Evolutionary conservation across 768 basidiomycete genomes (phyloP).

Genomic region (Panellus pusillus): DNA sequence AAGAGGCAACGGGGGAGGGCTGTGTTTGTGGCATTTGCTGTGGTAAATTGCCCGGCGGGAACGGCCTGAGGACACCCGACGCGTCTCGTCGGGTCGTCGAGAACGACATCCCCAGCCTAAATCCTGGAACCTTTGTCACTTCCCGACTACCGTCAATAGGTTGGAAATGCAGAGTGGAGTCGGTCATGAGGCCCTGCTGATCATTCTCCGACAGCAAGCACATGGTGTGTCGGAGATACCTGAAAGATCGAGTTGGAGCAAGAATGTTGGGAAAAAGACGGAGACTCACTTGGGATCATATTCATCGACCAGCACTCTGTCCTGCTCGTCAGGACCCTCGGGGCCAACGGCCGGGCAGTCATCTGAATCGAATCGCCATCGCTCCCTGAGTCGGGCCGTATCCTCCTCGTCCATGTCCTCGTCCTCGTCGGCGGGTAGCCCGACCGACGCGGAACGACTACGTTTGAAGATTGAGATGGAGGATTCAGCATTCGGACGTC

Average conservation of each 20-base stretch:
- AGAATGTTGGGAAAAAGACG: conserved; percentile 4
- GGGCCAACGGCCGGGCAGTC: conserved; percentile 58
- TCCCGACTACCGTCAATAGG: conserved; percentile 52
- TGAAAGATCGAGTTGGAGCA: conserved; percentile 21
- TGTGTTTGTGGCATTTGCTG: conserved; percentile 13
- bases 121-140: conserved; percentile 43
- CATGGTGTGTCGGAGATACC: conserved; percentile 61
- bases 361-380: conserved; percentile 71
- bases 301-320: conserved; percentile 69
- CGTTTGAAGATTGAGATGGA: conserved; percentile 19
- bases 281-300: conserved; percentile 51
- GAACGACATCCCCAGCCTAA: conserved; percentile 25
- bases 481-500: conserved; percentile 34
- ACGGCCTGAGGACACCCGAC: conserved; percentile 4
- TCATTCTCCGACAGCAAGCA: conserved; percentile 51
- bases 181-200: conserved; percentile 16
- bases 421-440: conserved; percentile 20
- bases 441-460: conserved; percentile 16
- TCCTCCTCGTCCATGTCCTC: conserved; percentile 33
- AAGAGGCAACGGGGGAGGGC: conserved; percentile 11
- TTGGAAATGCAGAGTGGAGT: conserved; percentile 16
- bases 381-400: conserved; percentile 49
- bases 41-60: conserved; percentile 8
- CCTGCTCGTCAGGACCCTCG: conserved; percentile 60
- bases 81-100: conserved; percentile 16